phyloP scores from a whole-genome alignment of 108 stramenopile genomes.

The Licmophora abbreviata region DNA sequence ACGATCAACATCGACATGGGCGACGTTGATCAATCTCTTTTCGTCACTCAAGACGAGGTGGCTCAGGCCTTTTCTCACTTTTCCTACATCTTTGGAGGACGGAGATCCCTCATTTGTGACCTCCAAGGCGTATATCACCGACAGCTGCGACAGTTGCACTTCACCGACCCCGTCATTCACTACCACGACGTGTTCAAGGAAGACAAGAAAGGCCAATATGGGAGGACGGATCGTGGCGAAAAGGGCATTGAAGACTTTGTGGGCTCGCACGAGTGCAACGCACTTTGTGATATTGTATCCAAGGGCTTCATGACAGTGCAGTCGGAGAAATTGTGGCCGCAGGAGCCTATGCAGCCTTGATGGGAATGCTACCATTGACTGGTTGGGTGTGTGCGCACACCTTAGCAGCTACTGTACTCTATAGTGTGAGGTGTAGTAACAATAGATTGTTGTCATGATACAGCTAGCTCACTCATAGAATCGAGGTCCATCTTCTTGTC shows the following conservation, averaged over 20 bases:
- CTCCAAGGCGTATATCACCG: conserved; percentile 23
- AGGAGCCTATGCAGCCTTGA: too few species aligned
- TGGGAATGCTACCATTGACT: too few species aligned
- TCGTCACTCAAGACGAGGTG: conserved; percentile 12
- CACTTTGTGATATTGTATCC: background rate
- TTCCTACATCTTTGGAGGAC: conserved; percentile 10
- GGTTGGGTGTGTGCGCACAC: too few species aligned
- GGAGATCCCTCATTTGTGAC: conserved; percentile 18
- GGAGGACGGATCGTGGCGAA: conserved; percentile 22
- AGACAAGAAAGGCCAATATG: conserved; percentile 8
- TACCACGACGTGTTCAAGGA: conserved; percentile 9
- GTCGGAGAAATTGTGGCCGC: too few species aligned
- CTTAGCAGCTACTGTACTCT: too few species aligned
- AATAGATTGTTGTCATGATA: too few species aligned
- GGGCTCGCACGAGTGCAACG: conserved; percentile 12
- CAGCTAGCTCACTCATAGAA: conserved; percentile 38
- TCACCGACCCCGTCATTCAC: conserved; percentile 29
- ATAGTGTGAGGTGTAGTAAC: too few species aligned
- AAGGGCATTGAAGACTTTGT: conserved; percentile 26
- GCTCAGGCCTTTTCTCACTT: conserved; percentile 34
- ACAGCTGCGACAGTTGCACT: conserved; percentile 6
- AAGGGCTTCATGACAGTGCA: background rate
- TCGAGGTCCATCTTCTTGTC: conserved; percentile 17
- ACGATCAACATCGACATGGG: too few species aligned
- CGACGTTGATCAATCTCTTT: background rate